phyloP scores from a whole-genome alignment of 441 rosid species.

The Corymbia calophylla region DNA sequence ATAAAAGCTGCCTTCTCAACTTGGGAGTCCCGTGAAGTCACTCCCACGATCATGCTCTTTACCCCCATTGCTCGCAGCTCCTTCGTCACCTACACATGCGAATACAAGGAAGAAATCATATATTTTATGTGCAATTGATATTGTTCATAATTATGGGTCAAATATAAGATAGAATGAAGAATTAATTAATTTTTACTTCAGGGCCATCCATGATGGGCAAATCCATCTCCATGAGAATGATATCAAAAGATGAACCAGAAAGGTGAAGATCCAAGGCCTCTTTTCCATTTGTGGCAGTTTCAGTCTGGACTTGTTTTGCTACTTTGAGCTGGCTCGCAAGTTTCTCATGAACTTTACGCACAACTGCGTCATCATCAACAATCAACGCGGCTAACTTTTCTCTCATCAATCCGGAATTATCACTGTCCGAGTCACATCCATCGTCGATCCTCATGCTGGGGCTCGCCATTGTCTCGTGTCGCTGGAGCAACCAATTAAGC shows the following conservation, averaged over 20 bases:
- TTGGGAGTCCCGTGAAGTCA: too few relatives aligned
- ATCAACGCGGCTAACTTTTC: slow-evolving; percentile 28
- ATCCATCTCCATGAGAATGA: neutral
- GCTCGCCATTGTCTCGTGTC: neutral
- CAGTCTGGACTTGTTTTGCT: slow-evolving; percentile 11
- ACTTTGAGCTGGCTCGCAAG: slow-evolving; percentile 7
- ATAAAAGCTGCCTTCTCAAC: too few relatives aligned
- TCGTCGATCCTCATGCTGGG: neutral
- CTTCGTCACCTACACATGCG: too few relatives aligned
- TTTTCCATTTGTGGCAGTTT: slow-evolving; percentile 35
- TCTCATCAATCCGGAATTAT: neutral
- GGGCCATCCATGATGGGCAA: too few relatives aligned
- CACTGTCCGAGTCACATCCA: neutral
- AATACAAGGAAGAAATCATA: too few relatives aligned
- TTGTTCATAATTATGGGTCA: too few relatives aligned
- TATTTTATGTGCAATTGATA: too few relatives aligned
- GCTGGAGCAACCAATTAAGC: too few relatives aligned
- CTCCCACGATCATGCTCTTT: too few relatives aligned
- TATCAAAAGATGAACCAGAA: slow-evolving; percentile 26
- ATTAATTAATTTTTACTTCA: too few relatives aligned
- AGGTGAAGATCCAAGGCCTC: slow-evolving; percentile 40
- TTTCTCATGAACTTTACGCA: slow-evolving; percentile 16
- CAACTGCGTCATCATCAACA: slow-evolving; percentile 41
- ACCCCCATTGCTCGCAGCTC: too few relatives aligned
- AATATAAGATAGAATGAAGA: too few relatives aligned